These are phyloP conservation scores for Cutaneotrichosporon cutaneum DNA, from an alignment of 1,284 basidiomycete species.

Conservation along the genomic window DNA sequence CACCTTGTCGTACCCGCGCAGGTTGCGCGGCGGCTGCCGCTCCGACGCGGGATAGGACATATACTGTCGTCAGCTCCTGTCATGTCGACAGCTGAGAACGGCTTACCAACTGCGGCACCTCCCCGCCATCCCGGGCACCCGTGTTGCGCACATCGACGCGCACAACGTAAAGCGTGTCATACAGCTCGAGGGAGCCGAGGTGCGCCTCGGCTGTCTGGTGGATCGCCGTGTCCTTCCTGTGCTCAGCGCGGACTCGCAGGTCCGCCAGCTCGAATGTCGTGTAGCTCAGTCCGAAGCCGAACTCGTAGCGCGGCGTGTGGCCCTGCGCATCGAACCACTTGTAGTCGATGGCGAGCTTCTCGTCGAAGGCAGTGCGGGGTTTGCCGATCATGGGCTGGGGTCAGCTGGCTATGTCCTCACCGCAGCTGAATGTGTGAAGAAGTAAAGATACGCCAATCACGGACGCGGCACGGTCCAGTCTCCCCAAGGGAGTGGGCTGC, in stretches of 20 bases:
- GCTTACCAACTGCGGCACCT: slow-evolving; percentile 55
- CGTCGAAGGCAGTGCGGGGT: slow-evolving; percentile 42
- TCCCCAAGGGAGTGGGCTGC: too few species aligned
- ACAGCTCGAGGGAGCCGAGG: slow-evolving; percentile 41
- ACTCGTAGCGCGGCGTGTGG: slow-evolving; percentile 54
- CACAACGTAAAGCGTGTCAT: slow-evolving; percentile 48
- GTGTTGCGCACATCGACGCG: slow-evolving; percentile 53
- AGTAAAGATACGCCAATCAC: too few species aligned
- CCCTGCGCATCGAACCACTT: slow-evolving; percentile 54
- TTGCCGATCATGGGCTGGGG: slow-evolving; percentile 17
- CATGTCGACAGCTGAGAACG: neutral
- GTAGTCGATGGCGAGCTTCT: slow-evolving; percentile 55
- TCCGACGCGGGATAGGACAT: slow-evolving; percentile 50
- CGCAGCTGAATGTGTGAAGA: too few species aligned
- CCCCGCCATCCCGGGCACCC: slow-evolving; percentile 49
- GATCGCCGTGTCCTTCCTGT: slow-evolving; percentile 40
- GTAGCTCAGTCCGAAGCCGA: slow-evolving; percentile 56
- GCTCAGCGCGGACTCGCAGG: slow-evolving; percentile 33
- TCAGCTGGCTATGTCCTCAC: too few species aligned
- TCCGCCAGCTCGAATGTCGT: slow-evolving; percentile 51
- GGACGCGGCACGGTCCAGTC: too few species aligned
- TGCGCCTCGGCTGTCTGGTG: slow-evolving; percentile 53
- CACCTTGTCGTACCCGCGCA: slow-evolving; percentile 51
- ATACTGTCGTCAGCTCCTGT: slow-evolving; percentile 38
- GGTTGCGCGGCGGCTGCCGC: slow-evolving; percentile 47